Percentiles rank a stretch among this genome's conserved stretches.
These are phyloP conservation scores for Adansonia digitata DNA, from an alignment of 345 rosid genomes.

Conservation along the genomic window DNA sequence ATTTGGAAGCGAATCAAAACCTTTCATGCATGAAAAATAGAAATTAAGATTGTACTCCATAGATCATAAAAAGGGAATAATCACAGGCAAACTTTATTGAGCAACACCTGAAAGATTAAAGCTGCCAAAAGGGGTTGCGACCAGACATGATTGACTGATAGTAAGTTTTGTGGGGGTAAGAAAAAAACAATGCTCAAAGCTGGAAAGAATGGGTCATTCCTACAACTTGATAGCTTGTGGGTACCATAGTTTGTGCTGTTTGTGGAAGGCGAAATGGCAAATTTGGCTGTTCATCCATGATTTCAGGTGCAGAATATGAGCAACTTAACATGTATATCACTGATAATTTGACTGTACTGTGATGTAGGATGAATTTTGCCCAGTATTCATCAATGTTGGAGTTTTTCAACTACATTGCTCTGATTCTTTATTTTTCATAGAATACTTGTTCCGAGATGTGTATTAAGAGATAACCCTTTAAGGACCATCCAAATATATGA, in stretches of 20 bases:
- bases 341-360: conserved; percentile 1
- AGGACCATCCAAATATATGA: no score
- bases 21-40: conserved; percentile 10
- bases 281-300: conserved; percentile 11
- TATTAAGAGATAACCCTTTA: no score
- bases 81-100: conserved; percentile 10
- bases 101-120: conserved; percentile 10
- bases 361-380: neutral
- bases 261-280: conserved; percentile 17
- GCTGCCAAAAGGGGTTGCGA: conserved; percentile 22
- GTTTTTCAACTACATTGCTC: no score
- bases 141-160: conserved; percentile 19
- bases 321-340: conserved; percentile 14
- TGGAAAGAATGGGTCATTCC: neutral
- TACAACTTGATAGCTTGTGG: conserved; percentile 12
- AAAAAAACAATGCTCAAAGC: conserved; percentile 5
- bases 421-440: no score
- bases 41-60: neutral
- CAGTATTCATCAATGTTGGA: neutral
- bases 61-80: neutral
- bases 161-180: conserved; percentile 10
- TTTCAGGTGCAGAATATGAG: conserved; percentile 17
- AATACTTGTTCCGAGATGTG: no score
- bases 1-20: neutral
- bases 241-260: conserved; percentile 19